These are phyloP conservation scores for Zalaria obscura DNA, from an alignment of 2,329 filamentous ascomycete genomes.

Conservation along the genomic window DNA sequence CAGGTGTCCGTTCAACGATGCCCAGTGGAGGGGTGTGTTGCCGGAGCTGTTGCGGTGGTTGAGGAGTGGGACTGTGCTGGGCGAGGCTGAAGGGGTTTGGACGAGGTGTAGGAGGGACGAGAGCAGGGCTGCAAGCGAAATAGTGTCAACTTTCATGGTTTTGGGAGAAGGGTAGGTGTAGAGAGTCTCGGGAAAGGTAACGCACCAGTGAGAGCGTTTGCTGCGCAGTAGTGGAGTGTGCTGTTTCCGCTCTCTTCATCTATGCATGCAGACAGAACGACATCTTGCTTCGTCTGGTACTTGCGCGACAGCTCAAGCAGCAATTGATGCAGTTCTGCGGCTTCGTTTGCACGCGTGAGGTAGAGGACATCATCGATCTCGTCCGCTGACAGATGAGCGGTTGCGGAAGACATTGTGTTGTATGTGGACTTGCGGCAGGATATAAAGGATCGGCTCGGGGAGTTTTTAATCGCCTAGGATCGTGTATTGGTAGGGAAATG, in stretches of 20 bases:
- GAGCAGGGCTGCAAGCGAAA: constrained; percentile 6
- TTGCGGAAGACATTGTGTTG: too few species aligned
- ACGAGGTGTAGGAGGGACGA: constrained; percentile 4
- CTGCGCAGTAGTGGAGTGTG: constrained; percentile 77
- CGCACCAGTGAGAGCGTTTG: constrained; percentile 70
- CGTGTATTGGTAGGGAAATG: too few species aligned
- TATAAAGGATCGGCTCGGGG: too few species aligned
- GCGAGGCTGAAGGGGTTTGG: constrained; percentile 3
- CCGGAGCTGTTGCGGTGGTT: constrained; percentile 65
- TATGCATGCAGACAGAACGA: constrained; percentile 54
- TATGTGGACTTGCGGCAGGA: too few species aligned
- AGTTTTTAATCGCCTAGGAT: too few species aligned
- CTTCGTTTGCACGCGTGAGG: constrained; percentile 65
- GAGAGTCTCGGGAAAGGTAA: too few species aligned
- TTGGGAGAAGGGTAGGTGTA: neutral
- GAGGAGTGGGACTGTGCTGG: constrained; percentile 31
- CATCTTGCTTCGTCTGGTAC: constrained; percentile 44
- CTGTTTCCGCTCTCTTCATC: constrained; percentile 68
- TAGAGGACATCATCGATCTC: constrained; percentile 88
- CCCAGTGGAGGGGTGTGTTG: constrained; percentile 91
- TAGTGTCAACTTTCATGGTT: neutral
- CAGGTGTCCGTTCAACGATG: constrained; percentile 76
- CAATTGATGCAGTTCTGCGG: constrained; percentile 47
- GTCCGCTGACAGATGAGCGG: constrained; percentile 29
- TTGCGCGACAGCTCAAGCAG: constrained; percentile 48